Percentiles rank a stretch among this genome's conserved stretches.
phyloP scores from a whole-genome alignment of 306 rosid species.

The Quercus gilva region DNA sequence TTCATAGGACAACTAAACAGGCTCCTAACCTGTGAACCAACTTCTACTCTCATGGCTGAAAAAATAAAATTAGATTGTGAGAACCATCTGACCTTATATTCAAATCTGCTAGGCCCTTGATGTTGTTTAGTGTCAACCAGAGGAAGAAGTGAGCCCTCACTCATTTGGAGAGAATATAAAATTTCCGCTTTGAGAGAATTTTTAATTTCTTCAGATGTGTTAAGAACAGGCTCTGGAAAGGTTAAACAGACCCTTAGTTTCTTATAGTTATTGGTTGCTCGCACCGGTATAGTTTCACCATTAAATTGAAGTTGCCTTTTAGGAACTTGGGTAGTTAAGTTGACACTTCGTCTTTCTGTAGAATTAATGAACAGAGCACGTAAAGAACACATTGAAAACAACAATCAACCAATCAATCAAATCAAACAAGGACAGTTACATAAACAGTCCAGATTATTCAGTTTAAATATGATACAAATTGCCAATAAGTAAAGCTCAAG shows the following conservation, averaged over 20 bases:
- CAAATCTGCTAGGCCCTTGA: slow-evolving; percentile 60
- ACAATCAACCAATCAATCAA: too few species aligned
- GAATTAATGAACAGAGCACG: slow-evolving; percentile 24
- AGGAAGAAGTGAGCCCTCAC: slow-evolving; percentile 59
- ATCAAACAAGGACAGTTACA: too few species aligned
- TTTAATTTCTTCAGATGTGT: slow-evolving; percentile 63
- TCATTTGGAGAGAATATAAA: slow-evolving; percentile 29
- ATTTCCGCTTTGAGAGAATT: not conserved
- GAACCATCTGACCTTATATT: slow-evolving; percentile 64
- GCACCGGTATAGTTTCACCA: slow-evolving; percentile 66
- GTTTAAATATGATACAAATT: not conserved
- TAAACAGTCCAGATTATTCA: not conserved
- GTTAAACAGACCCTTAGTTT: slow-evolving; percentile 60
- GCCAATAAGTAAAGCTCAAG: too few species aligned
- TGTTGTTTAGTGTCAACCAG: slow-evolving; percentile 18
- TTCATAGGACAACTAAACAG: too few species aligned
- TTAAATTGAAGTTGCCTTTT: slow-evolving; percentile 62
- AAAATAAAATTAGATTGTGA: not conserved
- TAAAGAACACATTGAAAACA: slow-evolving; percentile 3
- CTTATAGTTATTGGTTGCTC: slow-evolving; percentile 61
- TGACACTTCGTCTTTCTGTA: slow-evolving; percentile 70
- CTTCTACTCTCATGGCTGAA: too few species aligned
- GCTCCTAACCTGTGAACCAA: too few species aligned
- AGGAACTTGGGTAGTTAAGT: slow-evolving; percentile 58
- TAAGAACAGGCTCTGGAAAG: slow-evolving; percentile 73